Evolutionary conservation across 306 rosid genomes (phyloP), one percentile per base, ranked within the genome.

Genomic region (Sechiopsis laciniata): DNA sequence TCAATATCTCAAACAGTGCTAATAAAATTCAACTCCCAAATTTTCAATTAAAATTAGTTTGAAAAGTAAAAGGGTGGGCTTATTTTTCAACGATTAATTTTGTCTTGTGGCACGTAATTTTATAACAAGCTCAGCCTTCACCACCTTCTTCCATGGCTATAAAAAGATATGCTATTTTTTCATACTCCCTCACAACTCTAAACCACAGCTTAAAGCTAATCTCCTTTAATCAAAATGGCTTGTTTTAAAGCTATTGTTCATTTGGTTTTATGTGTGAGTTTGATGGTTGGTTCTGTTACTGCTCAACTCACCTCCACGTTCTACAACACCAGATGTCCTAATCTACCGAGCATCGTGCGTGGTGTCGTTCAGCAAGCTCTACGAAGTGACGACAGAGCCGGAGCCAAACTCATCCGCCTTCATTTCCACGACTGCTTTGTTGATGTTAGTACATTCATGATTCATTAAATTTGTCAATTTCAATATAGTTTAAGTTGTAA

Each of bases 341-440:
- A 82, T 24, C 71, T 78, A 16, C 54, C 84, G 0, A 78, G 48
- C 48, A 11, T 81, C 40, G 82, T 75, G 9, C 59, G 57, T 10
- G 74, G 71, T 26, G 84, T 78, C 53, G 72, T 81, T 42, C 48
- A 55, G 66, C 40, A 74, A 59, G 82, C 84, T 71, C 71, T 26
- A 3, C 66, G 17, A 45, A 62, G 11, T 19, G 79, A 81, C 13
- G 59, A 55, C 8, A 68, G 84, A 37, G 62, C 77, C 4, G 79
- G 79, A 1, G 82, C 84, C 35, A 78, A 50, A 13, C 54, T 50
- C 54, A 50, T 50, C 54, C 54, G 54, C 3, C 54, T 50, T 50
- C 54, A 50, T 14, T 50, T 50, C 6, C 86, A 83, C 3, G 83
- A 83, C 8, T 83, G 86, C 67, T 67, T 82, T 1, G 81, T 79